Percentiles rank a stretch among this genome's conserved stretches.
Conservation (phyloP, 257 asterid species). For the Solanum chilense region DNA sequence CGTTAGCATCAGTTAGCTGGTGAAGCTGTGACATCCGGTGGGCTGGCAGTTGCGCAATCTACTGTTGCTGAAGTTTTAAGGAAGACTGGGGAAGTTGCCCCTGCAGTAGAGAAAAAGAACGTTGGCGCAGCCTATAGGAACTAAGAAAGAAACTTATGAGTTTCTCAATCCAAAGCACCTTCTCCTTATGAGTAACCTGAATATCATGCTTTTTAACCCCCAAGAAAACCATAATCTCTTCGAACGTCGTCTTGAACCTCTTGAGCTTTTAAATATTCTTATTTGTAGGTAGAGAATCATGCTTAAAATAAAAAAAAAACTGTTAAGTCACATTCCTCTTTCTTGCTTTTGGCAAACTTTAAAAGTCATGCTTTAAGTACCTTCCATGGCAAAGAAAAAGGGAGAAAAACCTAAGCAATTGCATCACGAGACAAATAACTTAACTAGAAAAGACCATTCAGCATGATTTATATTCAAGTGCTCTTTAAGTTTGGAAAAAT, state of each 20-base stretch:
- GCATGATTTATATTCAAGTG: background rate
- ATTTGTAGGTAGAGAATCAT: background rate
- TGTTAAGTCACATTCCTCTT: background rate
- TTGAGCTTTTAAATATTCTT: background rate
- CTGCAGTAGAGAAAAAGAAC: too few relatives aligned
- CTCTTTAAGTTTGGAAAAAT: background rate
- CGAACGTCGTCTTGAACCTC: background rate
- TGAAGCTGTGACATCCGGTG: conserved; percentile 56
- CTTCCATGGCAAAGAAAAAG: too few relatives aligned
- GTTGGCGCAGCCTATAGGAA: too few relatives aligned
- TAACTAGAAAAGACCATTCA: background rate
- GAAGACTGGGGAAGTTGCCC: too few relatives aligned
- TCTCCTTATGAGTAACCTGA: background rate
- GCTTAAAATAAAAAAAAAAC: background rate
- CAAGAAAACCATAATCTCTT: background rate
- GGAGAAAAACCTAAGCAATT: too few relatives aligned
- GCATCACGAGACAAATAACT: background rate
- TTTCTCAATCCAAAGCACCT: background rate
- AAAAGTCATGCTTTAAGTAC: background rate
- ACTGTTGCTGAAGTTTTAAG: conserved; percentile 22
- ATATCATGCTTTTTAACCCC: background rate
- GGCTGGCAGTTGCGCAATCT: conserved; percentile 28
- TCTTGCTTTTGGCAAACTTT: background rate
- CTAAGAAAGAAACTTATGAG: background rate
- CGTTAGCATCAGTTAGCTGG: conserved; percentile 61